Evolutionary conservation across 495 filamentous ascomycete species (phyloP), one percentile per base, ranked within the genome.

Genomic region (Parathielavia hyrcaniae): DNA sequence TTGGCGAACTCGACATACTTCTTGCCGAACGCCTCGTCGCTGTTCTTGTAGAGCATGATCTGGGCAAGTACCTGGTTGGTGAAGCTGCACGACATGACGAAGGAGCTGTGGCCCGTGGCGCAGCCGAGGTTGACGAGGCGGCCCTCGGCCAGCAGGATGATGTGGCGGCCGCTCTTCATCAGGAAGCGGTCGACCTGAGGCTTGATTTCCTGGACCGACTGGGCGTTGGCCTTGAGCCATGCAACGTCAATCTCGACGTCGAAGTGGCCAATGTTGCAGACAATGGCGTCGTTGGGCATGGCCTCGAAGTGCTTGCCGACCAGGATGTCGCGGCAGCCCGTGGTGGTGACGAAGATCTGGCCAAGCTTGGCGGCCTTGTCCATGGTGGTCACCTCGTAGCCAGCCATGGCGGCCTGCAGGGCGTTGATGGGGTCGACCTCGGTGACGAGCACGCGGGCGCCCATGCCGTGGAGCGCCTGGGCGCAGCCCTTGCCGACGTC

Each of bases 21-120:
- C 73, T 85, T 77, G 73, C 87, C 83, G 74, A 97, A 98, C 52
- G 76, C 86, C 68, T 79, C 81, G 67, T 98, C 92, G 72, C 86
- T 81, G 65, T 85, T 85, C 85, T 97, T 97, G 87, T 77, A 98
- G 62, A 98, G 81, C 80, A 96, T 88, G 77, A 98, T 98, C 80
- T 98, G 93, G 30, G 93, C 93, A 71, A 98, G 89, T 63, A 97
- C 93, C 83, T 98, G 93, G 85, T 98, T 98, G 81, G 92, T 96
- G 87, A 98, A 98, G 61, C 91, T 97, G 88, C 93, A 98, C 63
- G 90, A 95, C 93, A 98, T 97, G 83, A 98, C 93, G 79, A 98
- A 98, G 49, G 92, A 97, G 66, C 91, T 96, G 87, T 98, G 93
- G 60, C 93, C 93, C 59, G 93, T 98, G 70, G 93, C 93, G 78